Evolutionary conservation across 2,329 filamentous ascomycete species (phyloP).

Genomic region (Stachybotrys chartarum): DNA sequence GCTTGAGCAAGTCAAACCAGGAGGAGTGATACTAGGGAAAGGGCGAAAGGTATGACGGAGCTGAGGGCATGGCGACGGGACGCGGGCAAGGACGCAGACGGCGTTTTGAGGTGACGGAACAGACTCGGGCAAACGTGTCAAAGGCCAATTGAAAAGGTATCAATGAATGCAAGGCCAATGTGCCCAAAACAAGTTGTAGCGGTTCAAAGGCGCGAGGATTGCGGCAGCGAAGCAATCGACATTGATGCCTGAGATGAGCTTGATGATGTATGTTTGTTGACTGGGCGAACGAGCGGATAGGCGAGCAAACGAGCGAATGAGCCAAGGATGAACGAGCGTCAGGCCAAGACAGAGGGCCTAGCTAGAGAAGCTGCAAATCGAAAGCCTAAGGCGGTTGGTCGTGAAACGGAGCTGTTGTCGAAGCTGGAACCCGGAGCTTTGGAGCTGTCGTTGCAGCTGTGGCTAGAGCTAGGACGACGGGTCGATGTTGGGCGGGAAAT

Average conservation of each 20-base stretch:
- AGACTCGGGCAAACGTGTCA: background rate
- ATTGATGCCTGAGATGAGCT: background rate
- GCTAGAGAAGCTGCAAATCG: background rate
- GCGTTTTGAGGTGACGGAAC: background rate
- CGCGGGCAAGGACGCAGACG: slow-evolving; percentile 1
- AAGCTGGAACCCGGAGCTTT: background rate
- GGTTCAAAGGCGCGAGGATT: background rate
- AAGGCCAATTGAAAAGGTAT: background rate
- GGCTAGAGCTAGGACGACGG: background rate
- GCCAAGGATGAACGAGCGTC: background rate
- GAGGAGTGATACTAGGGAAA: slow-evolving; percentile 17
- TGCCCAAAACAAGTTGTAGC: background rate
- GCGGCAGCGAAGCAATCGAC: background rate
- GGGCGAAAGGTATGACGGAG: slow-evolving; percentile 11
- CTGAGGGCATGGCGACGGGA: slow-evolving; percentile 14
- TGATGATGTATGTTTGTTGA: background rate
- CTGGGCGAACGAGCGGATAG: background rate
- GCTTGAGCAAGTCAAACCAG: slow-evolving; percentile 2
- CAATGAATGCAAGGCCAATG: background rate
- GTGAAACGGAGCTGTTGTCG: background rate
- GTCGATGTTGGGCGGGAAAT: background rate
- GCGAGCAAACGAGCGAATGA: background rate
- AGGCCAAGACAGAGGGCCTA: background rate
- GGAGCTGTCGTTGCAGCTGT: background rate
- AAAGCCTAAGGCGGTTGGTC: background rate